Evolutionary conservation across 2,329 filamentous ascomycete species (phyloP), one percentile per base, ranked within the genome.

Genomic region (Rhynchosporium graminicola): DNA sequence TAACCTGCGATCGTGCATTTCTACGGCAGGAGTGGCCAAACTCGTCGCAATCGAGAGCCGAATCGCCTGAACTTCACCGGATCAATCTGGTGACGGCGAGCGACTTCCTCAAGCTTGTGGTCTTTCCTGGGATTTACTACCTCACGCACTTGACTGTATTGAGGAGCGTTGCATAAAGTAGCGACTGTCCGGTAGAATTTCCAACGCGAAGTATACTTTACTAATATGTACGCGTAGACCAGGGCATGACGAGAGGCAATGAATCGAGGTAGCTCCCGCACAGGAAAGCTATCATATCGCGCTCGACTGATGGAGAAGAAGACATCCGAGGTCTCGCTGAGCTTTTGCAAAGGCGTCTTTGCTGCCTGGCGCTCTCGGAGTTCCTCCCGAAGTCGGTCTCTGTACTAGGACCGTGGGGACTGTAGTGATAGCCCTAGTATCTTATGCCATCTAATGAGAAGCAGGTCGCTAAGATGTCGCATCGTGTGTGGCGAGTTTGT

Each of bases 251-350:
- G 58, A 48, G 60, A 9, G 26, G 36, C 40, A 31, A 47, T 20
- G 57, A 68, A 65, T 12, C n/a, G 29, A 4, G 68, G 66, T n/a
- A 66, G 50, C 60, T 70, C 57, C 12, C 62, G 64, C 42, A 74
- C 63, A 10, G 71, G 65, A 65, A 72, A 73, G 0, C 74, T 74
- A 68, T 77, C 75, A 62, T 74, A 70, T n/a, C 62, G 67, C 57
- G 76, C 75, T 66, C 76, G 69, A 69, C 59, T 73, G 59, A 75
- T 71, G 29, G 72, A 72, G 58, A 77, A 77, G 50, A 76, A 70
- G 33, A 77, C 73, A 60, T 77, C 75, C 6, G 75, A 74, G 31
- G 71, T 71, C 63, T 77, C 74, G 65, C 74, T 77, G 20, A 76
- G 68, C 66, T 72, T 74, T 59, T 71, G 60, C 62, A 60, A 70